Evolutionary conservation across 805 yeast species (phyloP).

Genomic region (Cyberlindnera nakhonratchasimensis): DNA sequence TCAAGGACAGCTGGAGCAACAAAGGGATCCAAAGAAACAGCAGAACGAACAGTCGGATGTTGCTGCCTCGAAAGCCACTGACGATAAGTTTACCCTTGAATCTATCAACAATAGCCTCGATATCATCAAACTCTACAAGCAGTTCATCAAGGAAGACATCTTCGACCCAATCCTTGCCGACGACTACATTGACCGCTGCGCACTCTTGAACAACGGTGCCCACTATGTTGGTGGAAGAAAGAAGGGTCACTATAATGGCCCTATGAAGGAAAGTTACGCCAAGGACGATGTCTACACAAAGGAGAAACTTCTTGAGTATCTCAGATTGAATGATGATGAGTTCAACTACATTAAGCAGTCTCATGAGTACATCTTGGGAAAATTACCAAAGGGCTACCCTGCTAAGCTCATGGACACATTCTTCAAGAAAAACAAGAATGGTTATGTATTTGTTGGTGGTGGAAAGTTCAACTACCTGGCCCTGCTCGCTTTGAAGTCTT

Average conservation of each 20-base stretch:
- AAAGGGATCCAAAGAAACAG: neutral
- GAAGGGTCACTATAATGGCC: constrained; percentile 18
- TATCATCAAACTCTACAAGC: constrained; percentile 5
- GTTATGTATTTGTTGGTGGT: constrained; percentile 70
- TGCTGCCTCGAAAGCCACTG: no score
- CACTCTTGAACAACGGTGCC: constrained; percentile 12
- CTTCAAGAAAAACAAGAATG: constrained; percentile 31
- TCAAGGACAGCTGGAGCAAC: neutral
- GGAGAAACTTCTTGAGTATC: constrained; percentile 12
- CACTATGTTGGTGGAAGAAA: constrained; percentile 16
- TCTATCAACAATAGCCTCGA: constrained; percentile 4
- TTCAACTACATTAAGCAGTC: constrained; percentile 8
- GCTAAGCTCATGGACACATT: constrained; percentile 2
- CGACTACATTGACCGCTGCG: constrained; percentile 12
- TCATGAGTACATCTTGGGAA: constrained; percentile 23
- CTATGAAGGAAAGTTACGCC: constrained; percentile 16
- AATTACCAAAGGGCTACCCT: constrained; percentile 29
- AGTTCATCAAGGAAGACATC: constrained; percentile 9
- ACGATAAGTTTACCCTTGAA: neutral
- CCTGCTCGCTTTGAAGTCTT: constrained; percentile 43
- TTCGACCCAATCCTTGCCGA: constrained; percentile 15
- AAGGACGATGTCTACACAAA: constrained; percentile 18
- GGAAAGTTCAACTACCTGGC: constrained; percentile 61
- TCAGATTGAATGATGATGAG: constrained; percentile 12
- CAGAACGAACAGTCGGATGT: neutral